These are phyloP conservation scores for Serendipita vermifera DNA, from an alignment of 768 basidiomycete genomes.

Conservation along the genomic window DNA sequence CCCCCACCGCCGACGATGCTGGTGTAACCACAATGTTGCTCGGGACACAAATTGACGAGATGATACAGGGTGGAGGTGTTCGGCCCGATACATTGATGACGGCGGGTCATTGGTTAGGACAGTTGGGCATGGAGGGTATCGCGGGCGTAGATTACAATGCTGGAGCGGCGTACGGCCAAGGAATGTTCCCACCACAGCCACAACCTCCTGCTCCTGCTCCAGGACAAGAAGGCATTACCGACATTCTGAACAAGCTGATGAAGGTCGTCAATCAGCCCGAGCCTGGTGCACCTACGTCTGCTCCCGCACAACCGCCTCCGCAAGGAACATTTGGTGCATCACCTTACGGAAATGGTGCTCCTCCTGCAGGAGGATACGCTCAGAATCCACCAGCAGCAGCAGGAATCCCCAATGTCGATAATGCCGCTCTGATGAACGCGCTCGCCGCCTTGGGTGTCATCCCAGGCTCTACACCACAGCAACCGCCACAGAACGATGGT, in stretches of 20 bases:
- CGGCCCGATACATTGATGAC: neutral
- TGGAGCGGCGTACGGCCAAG: neutral
- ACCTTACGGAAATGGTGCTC: neutral
- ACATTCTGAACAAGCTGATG: neutral
- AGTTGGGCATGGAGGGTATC: neutral
- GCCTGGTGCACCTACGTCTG: neutral
- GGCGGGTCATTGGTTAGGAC: neutral
- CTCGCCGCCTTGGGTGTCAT: neutral
- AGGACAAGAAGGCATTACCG: neutral
- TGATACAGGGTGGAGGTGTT: slow-evolving; percentile 1
- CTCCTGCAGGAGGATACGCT: neutral
- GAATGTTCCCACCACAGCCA: neutral
- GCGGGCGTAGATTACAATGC: neutral
- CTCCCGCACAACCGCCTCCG: neutral
- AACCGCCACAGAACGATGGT: neutral
- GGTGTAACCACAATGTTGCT: slow-evolving; percentile 52
- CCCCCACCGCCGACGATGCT: slow-evolving; percentile 58
- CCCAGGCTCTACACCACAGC: neutral
- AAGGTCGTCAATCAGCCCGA: neutral
- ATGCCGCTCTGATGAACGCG: neutral
- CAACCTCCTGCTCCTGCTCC: too few species aligned
- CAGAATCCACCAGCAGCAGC: too few species aligned
- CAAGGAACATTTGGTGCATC: neutral
- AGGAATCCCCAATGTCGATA: too few species aligned
- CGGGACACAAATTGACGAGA: slow-evolving; percentile 40